Percentiles rank a stretch among this genome's conserved stretches.
These are phyloP conservation scores for Leavenworthia alabamica DNA, from an alignment of 345 rosid species.

Conservation along the genomic window DNA sequence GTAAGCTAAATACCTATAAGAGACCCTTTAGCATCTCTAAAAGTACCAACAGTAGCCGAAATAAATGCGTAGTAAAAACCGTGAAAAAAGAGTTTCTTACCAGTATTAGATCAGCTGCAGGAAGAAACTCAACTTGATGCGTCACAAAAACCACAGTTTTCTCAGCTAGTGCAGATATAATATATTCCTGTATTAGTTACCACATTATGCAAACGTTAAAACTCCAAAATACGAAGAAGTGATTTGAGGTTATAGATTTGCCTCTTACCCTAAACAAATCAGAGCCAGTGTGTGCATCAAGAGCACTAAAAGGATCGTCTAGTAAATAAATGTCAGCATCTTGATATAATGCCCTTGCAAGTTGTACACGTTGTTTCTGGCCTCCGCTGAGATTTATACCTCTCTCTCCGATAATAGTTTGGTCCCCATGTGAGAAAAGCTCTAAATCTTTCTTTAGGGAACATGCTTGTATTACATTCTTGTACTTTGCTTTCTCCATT, in stretches of 20 bases:
- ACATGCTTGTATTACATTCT: constrained; percentile 89
- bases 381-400: constrained; percentile 99
- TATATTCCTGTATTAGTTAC: constrained; percentile 70
- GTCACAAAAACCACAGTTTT: constrained; percentile 95
- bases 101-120: constrained; percentile 89
- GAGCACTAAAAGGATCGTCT: constrained; percentile 99
- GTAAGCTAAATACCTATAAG: constrained; percentile 33
- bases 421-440: constrained; percentile 97
- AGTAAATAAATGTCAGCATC: constrained; percentile 97
- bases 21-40: constrained; percentile 30
- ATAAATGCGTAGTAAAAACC: constrained; percentile 5
- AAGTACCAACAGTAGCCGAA: constrained; percentile 16
- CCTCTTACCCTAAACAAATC: constrained; percentile 82
- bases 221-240: background rate
- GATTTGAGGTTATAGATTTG: background rate
- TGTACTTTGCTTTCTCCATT: constrained; percentile 86
- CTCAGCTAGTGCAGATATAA: constrained; percentile 68
- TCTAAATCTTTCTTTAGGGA: constrained; percentile 90
- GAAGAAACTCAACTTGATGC: constrained; percentile 99
- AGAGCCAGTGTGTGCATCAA: constrained; percentile 98
- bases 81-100: constrained; percentile 41
- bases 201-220: constrained; percentile 1
- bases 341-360: constrained; percentile 98
- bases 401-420: constrained; percentile 98
- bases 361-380: constrained; percentile 98